Evolutionary conservation across 352 stramenopile genomes (phyloP), one percentile per base, ranked within the genome.

Genomic region (Blastocystis hominis): DNA sequence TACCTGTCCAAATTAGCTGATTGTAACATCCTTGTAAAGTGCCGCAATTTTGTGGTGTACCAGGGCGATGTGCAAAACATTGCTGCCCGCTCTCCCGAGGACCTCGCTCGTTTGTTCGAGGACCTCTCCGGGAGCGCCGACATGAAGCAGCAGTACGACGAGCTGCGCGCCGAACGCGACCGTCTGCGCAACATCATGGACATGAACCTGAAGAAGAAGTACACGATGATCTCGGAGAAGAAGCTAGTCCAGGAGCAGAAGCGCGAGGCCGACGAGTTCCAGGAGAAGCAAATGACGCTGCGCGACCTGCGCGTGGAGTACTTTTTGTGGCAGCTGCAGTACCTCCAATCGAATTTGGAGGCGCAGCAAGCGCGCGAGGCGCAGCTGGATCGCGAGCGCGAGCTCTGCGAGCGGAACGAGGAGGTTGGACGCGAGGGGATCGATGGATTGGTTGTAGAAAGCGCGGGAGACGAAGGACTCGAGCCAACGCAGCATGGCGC

Each of bases 1-100:
- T 99, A 99, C 89, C 93, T 98, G 90, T 89, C 91, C 7, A 92
- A 93, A 68, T 92, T 99, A 3, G 94, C 95, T 55, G 91, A 94
- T 42, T 98, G 99, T 88, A 96, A 96, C 3, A 96, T 99, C 36
- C 91, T 99, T 36, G 93, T 98, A 47, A 98, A 98, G 89, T 96
- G 95, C 6, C 92, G 96, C n/a, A 99, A 99, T 90, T 99, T 99
- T 89, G 89, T 99, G 6, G 96, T 99, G 4, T 99, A 99, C 90
- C 97, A 99, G 75, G 96, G 96, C 53, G 97, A 99, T 90, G 96
- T 99, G 36, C 96, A 99, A 90, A 95, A 92, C 38, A 96, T 99
- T 76, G 95, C 96, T 0, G 95, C 93, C 53, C 98, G 98, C 89
- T 95, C 92, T 75, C 95, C 96, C 0, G 92, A 95, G 7, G 94